These are phyloP conservation scores for Sporisorium scitamineum DNA, from an alignment of 1,284 basidiomycete genomes.

Conservation along the genomic window DNA sequence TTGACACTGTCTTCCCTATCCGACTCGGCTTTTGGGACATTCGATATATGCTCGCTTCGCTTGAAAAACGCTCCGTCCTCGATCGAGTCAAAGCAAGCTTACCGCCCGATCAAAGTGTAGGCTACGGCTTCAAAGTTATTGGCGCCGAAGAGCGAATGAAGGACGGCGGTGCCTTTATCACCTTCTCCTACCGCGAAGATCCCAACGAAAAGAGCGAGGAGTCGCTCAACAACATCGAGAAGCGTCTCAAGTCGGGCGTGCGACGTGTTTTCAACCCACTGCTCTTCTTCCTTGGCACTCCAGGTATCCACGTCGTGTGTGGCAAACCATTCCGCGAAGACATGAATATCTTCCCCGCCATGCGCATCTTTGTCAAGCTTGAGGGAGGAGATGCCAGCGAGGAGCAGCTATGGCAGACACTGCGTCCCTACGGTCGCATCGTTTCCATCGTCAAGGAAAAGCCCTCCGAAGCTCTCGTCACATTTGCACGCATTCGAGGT, in stretches of 20 bases:
- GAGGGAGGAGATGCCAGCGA: slow-evolving; percentile 52
- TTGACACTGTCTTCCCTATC: slow-evolving; percentile 64
- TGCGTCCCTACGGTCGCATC: slow-evolving; percentile 85
- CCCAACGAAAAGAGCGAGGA: slow-evolving; percentile 43
- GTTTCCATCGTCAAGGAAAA: slow-evolving; percentile 73
- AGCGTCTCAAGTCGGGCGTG: slow-evolving; percentile 45
- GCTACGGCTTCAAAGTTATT: slow-evolving; percentile 62
- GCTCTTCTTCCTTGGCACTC: slow-evolving; percentile 48
- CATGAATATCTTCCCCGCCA: slow-evolving; percentile 60
- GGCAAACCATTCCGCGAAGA: slow-evolving; percentile 64
- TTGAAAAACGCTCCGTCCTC: slow-evolving; percentile 46
- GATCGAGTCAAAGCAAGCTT: slow-evolving; percentile 51
- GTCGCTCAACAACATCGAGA: slow-evolving; percentile 55
- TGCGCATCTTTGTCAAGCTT: slow-evolving; percentile 54
- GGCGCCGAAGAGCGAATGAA: slow-evolving; percentile 58
- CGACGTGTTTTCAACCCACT: slow-evolving; percentile 47
- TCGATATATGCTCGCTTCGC: slow-evolving; percentile 47
- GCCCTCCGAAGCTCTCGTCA: slow-evolving; percentile 49
- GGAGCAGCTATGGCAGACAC: slow-evolving; percentile 63
- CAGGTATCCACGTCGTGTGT: slow-evolving; percentile 60
- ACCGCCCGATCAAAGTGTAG: slow-evolving; percentile 46
- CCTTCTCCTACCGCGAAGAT: slow-evolving; percentile 46
- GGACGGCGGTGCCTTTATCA: slow-evolving; percentile 61
- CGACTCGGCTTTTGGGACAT: slow-evolving; percentile 59
- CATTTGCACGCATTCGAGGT: slow-evolving; percentile 72